These are phyloP conservation scores for Yamadazyma diospyri DNA, from an alignment of 1,139 yeast species.

Conservation along the genomic window DNA sequence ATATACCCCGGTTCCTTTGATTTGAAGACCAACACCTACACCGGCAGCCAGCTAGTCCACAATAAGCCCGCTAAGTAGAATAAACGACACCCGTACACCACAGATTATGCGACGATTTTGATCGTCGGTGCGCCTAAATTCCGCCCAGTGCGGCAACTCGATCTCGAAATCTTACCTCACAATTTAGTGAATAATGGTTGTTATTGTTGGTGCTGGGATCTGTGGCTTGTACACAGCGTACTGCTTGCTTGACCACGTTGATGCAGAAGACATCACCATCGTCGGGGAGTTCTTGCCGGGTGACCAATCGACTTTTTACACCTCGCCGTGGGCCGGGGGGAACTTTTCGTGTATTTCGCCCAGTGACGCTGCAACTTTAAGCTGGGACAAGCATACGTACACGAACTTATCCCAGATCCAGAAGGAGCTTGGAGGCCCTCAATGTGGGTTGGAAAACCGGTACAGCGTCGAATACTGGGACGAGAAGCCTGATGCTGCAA, in stretches of 20 bases:
- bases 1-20: constrained; percentile 32
- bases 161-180: too few relatives aligned
- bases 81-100: too few relatives aligned
- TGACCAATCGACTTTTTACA: constrained; percentile 19
- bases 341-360: constrained; percentile 12
- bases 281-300: constrained; percentile 23
- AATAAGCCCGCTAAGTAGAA: background rate
- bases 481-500: constrained; percentile 2
- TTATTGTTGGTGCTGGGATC: constrained; percentile 6
- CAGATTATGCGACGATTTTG: background rate
- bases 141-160: too few relatives aligned
- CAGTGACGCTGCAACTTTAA: constrained; percentile 2
- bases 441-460: constrained; percentile 5
- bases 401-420: constrained; percentile 6
- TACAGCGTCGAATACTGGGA: constrained; percentile 7
- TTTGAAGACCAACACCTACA: constrained; percentile 3
- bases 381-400: constrained; percentile 6
- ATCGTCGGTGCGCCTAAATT: too few relatives aligned
- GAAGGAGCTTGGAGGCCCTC: constrained; percentile 6
- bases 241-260: constrained; percentile 3
- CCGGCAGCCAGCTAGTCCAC: constrained; percentile 1
- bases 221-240: constrained; percentile 5
- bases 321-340: constrained; percentile 27
- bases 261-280: constrained; percentile 7
- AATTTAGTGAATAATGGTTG: too few relatives aligned